A percentile compares a stretch with the other conserved stretches of the same genome.
These are phyloP conservation scores for Alternaria sp. DNA, from an alignment of 2,329 filamentous ascomycete genomes.

Conservation along the genomic window DNA sequence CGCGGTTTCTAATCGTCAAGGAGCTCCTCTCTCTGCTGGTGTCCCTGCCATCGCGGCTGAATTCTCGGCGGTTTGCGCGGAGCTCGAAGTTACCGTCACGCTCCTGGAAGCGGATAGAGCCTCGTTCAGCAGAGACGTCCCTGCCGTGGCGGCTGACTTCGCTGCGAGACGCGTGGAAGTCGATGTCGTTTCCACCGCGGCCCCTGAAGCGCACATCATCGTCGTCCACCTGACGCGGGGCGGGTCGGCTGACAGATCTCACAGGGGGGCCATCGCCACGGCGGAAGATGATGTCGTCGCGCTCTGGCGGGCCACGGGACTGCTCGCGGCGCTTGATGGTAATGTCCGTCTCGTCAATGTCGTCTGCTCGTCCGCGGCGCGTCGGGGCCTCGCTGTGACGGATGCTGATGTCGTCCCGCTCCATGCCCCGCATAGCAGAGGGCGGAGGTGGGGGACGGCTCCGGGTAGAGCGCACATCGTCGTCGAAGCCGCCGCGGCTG, in stretches of 20 bases:
- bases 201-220: constrained; percentile 59
- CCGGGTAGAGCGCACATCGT: constrained; percentile 48
- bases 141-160: constrained; percentile 32
- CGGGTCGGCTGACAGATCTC: constrained; percentile 21
- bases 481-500: constrained; percentile 49
- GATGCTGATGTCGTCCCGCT: constrained; percentile 50
- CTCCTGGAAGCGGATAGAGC: constrained; percentile 41
- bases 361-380: constrained; percentile 43
- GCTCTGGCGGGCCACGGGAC: constrained; percentile 39
- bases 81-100: constrained; percentile 51
- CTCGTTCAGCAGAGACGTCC: constrained; percentile 34
- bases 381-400: constrained; percentile 42
- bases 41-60: constrained; percentile 43
- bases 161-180: constrained; percentile 37
- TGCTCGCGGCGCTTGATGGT: constrained; percentile 45
- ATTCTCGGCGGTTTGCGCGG: constrained; percentile 44
- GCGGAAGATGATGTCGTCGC: constrained; percentile 53
- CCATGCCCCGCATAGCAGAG: constrained; percentile 37
- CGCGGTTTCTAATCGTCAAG: constrained; percentile 42
- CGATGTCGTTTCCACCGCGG: constrained; percentile 40
- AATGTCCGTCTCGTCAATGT: constrained; percentile 46
- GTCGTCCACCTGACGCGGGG: constrained; percentile 46
- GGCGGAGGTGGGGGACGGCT: constrained; percentile 38
- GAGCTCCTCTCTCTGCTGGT: constrained; percentile 45
- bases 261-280: constrained; percentile 49